These are phyloP conservation scores for Calonectria ilicicola DNA, from an alignment of 2,329 filamentous ascomycete species.

Conservation along the genomic window DNA sequence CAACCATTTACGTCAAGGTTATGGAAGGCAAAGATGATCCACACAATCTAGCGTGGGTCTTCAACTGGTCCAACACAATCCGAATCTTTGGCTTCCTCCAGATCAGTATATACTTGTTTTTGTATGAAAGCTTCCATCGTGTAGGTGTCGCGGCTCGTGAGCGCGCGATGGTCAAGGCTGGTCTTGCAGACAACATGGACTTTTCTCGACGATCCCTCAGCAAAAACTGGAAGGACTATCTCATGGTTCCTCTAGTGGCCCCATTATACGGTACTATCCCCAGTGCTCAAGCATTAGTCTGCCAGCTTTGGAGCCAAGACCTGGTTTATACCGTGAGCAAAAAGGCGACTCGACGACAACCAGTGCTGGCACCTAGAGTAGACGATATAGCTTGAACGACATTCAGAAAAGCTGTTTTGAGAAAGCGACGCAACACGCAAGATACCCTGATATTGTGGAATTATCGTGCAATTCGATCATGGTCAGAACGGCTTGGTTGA, in stretches of 20 bases:
- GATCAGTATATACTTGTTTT: slow-evolving; percentile 71
- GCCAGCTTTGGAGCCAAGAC: slow-evolving; percentile 77
- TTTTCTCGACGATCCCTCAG: slow-evolving; percentile 70
- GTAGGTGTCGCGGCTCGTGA: slow-evolving; percentile 70
- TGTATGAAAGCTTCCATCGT: slow-evolving; percentile 77
- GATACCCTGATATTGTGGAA: neutral
- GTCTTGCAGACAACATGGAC: slow-evolving; percentile 73
- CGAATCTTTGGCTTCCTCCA: slow-evolving; percentile 72
- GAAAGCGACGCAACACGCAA: neutral
- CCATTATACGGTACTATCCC: slow-evolving; percentile 77
- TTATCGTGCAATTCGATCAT: neutral
- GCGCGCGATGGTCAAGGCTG: slow-evolving; percentile 75
- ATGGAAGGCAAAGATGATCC: slow-evolving; percentile 64
- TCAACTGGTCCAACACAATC: slow-evolving; percentile 69
- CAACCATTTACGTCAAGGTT: slow-evolving; percentile 69
- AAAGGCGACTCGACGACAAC: slow-evolving; percentile 69
- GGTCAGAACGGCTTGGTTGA: neutral
- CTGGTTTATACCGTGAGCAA: slow-evolving; percentile 79
- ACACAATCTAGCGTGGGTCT: slow-evolving; percentile 68
- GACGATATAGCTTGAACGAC: slow-evolving; percentile 59
- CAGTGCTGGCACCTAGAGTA: slow-evolving; percentile 55
- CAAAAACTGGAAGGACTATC: slow-evolving; percentile 71
- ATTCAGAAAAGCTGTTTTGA: neutral
- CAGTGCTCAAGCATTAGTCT: slow-evolving; percentile 74
- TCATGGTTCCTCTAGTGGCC: slow-evolving; percentile 75